phyloP scores from a whole-genome alignment of 768 basidiomycete genomes.

The Dentipellis fragilis region DNA sequence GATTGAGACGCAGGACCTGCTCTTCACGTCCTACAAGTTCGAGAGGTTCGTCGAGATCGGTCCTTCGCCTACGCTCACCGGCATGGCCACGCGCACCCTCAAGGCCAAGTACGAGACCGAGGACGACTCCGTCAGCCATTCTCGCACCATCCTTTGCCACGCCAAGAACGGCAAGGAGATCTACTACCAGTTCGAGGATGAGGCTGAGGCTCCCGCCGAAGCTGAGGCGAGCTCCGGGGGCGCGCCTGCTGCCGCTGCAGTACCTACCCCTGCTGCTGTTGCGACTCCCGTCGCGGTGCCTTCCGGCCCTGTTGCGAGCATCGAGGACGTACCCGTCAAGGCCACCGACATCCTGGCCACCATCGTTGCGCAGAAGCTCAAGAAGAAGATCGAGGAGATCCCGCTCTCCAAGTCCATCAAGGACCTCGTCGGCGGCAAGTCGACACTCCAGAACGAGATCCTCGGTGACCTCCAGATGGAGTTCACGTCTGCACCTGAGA shows the following conservation, averaged over 20 bases:
- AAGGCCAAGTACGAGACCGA: constrained; percentile 89
- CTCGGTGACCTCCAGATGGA: constrained; percentile 94
- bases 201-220: constrained; percentile 29
- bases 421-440: constrained; percentile 97
- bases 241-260: constrained; percentile 20
- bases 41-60: constrained; percentile 95
- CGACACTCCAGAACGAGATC: constrained; percentile 97
- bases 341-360: constrained; percentile 79
- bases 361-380: constrained; percentile 95
- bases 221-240: constrained; percentile 24
- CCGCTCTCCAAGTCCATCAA: constrained; percentile 93
- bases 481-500: constrained; percentile 92
- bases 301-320: constrained; percentile 38
- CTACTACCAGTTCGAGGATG: constrained; percentile 96
- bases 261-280: constrained; percentile 24
- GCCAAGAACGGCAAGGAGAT: constrained; percentile 96
- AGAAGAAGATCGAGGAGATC: constrained; percentile 87
- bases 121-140: constrained; percentile 77
- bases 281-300: constrained; percentile 33
- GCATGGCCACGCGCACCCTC: constrained; percentile 85
- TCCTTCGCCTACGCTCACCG: constrained; percentile 91
- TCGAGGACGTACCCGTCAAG: constrained; percentile 89
- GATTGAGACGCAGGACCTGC: constrained; percentile 97
- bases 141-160: constrained; percentile 79
- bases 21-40: constrained; percentile 80